Conservation (phyloP, 257 asterid genomes). For the Fraxinus quadrangulata region DNA sequence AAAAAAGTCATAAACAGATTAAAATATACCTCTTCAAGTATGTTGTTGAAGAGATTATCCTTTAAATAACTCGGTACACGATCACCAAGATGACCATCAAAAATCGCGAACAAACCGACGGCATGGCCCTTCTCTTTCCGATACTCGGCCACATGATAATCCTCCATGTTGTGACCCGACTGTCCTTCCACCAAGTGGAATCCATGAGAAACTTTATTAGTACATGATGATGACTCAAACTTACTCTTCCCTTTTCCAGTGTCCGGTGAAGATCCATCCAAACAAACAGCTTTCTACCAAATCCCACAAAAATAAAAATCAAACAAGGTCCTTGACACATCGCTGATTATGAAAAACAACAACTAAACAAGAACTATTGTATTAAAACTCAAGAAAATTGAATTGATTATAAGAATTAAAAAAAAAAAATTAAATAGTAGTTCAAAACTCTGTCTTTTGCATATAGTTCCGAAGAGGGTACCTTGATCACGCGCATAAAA, state of each 20-base stretch:
- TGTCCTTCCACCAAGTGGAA: slow-evolving; percentile 74
- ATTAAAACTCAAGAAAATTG: not conserved
- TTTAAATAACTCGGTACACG: slow-evolving; percentile 38
- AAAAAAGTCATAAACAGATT: not conserved
- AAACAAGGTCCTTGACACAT: not conserved
- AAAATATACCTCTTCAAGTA: slow-evolving; percentile 36
- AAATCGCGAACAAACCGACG: slow-evolving; percentile 41
- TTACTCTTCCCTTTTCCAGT: slow-evolving; percentile 77
- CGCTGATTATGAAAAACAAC: slow-evolving; percentile 7
- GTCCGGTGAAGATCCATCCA: slow-evolving; percentile 55
- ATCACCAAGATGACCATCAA: slow-evolving; percentile 44
- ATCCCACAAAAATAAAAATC: slow-evolving; percentile 8
- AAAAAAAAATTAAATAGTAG: not conserved
- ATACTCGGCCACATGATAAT: slow-evolving; percentile 77
- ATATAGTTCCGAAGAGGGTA: not conserved
- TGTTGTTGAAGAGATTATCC: slow-evolving; percentile 40
- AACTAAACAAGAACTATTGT: not conserved
- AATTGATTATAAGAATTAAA: not conserved
- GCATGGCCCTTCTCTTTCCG: slow-evolving; percentile 51
- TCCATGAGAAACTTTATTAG: slow-evolving; percentile 59
- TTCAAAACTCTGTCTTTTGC: not conserved
- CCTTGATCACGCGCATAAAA: not conserved
- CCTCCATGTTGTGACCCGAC: slow-evolving; percentile 87
- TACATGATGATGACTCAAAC: slow-evolving; percentile 38
- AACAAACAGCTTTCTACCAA: slow-evolving; percentile 52